phyloP scores from a whole-genome alignment of 495 filamentous ascomycete species.

The Aspergillus sparsus region DNA sequence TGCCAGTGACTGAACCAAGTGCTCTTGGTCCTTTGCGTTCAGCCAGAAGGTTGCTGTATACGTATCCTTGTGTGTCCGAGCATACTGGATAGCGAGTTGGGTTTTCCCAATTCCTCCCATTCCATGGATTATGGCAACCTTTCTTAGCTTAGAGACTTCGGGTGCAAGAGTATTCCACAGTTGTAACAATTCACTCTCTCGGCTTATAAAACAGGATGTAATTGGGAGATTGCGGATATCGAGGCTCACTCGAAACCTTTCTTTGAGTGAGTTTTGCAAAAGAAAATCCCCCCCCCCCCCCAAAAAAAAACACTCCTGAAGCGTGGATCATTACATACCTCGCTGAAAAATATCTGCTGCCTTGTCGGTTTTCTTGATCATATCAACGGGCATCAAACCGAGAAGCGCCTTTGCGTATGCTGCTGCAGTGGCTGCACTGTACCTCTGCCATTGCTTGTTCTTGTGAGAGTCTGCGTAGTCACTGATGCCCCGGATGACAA shows the following conservation, averaged over 20 bases:
- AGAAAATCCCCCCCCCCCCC: too few species aligned
- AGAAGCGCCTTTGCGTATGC: conserved; percentile 12
- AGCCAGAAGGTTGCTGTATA: conserved; percentile 39
- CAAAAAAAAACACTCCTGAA: too few species aligned
- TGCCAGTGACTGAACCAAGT: conserved; percentile 26
- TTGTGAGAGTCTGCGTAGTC: conserved; percentile 36
- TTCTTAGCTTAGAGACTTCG: conserved; percentile 24
- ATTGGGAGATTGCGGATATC: conserved; percentile 27
- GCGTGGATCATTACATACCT: too few species aligned
- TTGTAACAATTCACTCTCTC: conserved; percentile 27
- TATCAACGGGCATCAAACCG: not conserved
- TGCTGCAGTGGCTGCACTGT: conserved; percentile 30
- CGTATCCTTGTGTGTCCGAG: conserved; percentile 29
- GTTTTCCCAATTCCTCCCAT: conserved; percentile 48
- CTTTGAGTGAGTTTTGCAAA: too few species aligned
- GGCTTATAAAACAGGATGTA: conserved; percentile 32
- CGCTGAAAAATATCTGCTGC: too few species aligned
- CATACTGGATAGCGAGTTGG: conserved; percentile 43
- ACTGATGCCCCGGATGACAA: conserved; percentile 26
- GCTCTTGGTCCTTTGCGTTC: conserved; percentile 26
- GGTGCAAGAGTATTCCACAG: conserved; percentile 28
- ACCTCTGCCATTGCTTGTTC: conserved; percentile 30
- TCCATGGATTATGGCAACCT: conserved; percentile 34
- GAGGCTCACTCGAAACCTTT: conserved; percentile 18
- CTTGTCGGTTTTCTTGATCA: too few species aligned